These are phyloP conservation scores for Chrysanthemum makinoi DNA, from an alignment of 129 eudicot species.

Conservation along the genomic window DNA sequence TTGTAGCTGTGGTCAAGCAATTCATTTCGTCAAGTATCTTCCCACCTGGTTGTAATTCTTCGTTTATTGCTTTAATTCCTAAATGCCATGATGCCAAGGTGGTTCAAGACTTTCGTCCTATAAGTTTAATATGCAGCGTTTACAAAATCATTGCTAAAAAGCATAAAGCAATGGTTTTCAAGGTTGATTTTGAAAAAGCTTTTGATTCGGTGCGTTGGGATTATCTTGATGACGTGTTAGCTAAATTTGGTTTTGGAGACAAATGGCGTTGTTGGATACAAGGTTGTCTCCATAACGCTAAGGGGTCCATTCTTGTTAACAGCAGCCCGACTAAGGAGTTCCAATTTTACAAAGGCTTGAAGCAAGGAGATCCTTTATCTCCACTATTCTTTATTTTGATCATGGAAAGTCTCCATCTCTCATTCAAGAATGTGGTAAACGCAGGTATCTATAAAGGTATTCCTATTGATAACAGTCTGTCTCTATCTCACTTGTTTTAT, in stretches of 20 bases:
- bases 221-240: not conserved
- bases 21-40: not conserved
- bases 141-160: not conserved
- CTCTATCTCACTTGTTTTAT: no score
- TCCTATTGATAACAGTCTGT: no score
- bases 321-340: not conserved
- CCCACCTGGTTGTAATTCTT: not conserved
- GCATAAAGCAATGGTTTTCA: not conserved
- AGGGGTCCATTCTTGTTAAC: not conserved
- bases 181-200: not conserved
- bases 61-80: slow-evolving; percentile 2
- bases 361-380: not conserved
- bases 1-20: not conserved
- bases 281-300: not conserved
- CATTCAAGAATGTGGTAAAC: no score
- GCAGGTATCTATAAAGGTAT: no score
- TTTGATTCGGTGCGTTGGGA: no score
- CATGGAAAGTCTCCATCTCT: no score
- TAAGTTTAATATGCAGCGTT: not conserved
- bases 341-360: not conserved
- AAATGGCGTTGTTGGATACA: not conserved
- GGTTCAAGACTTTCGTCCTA: not conserved
- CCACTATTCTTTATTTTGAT: not conserved
- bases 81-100: not conserved
- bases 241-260: not conserved